Evolutionary conservation across 768 basidiomycete species (phyloP).

Genomic region (Nidularia pulvinata): DNA sequence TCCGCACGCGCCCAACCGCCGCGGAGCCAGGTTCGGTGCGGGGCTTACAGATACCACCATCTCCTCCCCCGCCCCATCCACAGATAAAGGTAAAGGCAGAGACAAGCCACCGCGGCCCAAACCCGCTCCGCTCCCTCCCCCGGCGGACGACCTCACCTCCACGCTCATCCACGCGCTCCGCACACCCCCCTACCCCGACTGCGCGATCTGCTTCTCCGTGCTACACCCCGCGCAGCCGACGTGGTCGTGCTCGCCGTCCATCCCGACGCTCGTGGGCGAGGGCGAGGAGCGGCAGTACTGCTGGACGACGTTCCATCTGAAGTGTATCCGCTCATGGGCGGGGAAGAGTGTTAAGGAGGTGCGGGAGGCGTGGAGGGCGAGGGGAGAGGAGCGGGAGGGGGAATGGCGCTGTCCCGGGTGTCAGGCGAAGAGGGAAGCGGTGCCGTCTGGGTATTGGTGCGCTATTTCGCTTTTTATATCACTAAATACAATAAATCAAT

Average conservation of each 20-base stretch:
- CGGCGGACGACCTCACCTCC: conserved; percentile 69
- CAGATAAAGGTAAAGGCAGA: not conserved
- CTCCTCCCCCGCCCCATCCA: not conserved
- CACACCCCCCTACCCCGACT: conserved; percentile 75
- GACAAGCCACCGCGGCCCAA: not conserved
- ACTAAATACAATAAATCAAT: conserved; percentile 5
- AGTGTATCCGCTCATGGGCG: conserved; percentile 90
- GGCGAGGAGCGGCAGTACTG: conserved; percentile 63
- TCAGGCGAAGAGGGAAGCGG: conserved; percentile 70
- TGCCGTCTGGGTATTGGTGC: conserved; percentile 69
- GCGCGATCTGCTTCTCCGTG: conserved; percentile 80
- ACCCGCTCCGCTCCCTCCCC: not conserved
- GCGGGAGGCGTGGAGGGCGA: conserved; percentile 68
- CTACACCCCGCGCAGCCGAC: conserved; percentile 80
- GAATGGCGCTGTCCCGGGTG: conserved; percentile 97
- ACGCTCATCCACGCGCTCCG: conserved; percentile 65
- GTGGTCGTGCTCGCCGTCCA: conserved; percentile 84
- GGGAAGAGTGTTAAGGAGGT: conserved; percentile 75
- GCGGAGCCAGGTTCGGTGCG: not conserved
- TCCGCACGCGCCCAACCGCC: not conserved
- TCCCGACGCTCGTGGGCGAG: conserved; percentile 33
- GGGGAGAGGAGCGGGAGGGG: conserved; percentile 63
- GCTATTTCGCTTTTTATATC: conserved; percentile 12
- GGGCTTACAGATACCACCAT: not conserved
- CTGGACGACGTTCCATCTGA: conserved; percentile 90